phyloP scores from a whole-genome alignment of 2,329 filamentous ascomycete genomes.

The Boeremia lycopersici region DNA sequence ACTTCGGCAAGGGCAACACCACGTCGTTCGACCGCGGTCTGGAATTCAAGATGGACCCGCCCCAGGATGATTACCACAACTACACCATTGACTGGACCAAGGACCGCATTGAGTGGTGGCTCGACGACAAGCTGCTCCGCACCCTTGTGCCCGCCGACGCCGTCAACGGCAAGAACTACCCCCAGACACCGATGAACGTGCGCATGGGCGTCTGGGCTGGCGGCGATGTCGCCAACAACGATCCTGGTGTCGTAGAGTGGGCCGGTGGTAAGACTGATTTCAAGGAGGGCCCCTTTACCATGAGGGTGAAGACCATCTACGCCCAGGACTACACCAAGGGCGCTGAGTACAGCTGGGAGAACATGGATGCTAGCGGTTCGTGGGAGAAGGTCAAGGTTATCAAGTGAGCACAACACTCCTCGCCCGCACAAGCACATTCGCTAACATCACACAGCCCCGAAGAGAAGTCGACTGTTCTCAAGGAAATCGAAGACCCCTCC shows the following conservation, averaged over 20 bases:
- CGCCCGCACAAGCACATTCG: too few relatives aligned
- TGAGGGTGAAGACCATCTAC: constrained; percentile 70
- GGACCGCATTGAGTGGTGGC: constrained; percentile 66
- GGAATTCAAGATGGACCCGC: constrained; percentile 38
- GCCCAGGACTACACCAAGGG: constrained; percentile 63
- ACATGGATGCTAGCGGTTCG: constrained; percentile 56
- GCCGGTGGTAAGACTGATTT: constrained; percentile 73
- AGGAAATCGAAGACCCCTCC: constrained; percentile 44
- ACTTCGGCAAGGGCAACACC: constrained; percentile 62
- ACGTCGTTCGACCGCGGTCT: constrained; percentile 57
- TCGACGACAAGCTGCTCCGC: constrained; percentile 67
- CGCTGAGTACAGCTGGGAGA: constrained; percentile 69
- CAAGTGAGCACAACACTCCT: constrained; percentile 39
- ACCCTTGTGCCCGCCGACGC: constrained; percentile 66
- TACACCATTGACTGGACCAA: constrained; percentile 69
- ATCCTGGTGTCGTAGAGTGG: constrained; percentile 55
- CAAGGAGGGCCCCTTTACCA: constrained; percentile 69
- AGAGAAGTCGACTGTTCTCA: constrained; percentile 38
- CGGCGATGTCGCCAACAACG: constrained; percentile 55
- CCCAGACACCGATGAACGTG: constrained; percentile 75
- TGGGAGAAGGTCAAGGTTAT: constrained; percentile 62
- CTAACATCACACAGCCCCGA: constrained; percentile 18
- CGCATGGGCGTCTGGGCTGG: constrained; percentile 73
- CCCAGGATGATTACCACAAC: constrained; percentile 48
- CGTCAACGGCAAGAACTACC: constrained; percentile 64